Conservation (phyloP, 2,329 filamentous ascomycete genomes). For the Coleophoma crateriformis region DNA sequence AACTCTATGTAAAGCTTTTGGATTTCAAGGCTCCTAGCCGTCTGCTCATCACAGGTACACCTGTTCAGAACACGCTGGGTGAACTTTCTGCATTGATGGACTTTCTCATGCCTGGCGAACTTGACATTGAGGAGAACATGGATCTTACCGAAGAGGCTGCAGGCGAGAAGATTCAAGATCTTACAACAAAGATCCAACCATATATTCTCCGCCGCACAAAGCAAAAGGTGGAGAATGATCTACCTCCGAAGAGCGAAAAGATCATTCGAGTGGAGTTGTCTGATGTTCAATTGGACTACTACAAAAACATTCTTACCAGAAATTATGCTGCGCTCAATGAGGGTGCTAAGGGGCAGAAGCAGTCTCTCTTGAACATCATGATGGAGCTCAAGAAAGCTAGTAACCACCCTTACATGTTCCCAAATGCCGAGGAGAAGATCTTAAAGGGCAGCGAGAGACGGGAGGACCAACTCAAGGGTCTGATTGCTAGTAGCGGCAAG, state of each 20-base stretch:
- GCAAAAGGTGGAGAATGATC: conserved; percentile 92
- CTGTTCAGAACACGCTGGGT: conserved; percentile 93
- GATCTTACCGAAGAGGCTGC: conserved; percentile 78
- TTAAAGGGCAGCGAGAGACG: conserved; percentile 73
- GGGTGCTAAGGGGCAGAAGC: conserved; percentile 84
- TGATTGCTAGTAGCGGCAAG: conserved; percentile 97
- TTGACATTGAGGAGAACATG: conserved; percentile 86
- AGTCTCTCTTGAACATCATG: conserved; percentile 95
- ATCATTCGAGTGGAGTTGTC: conserved; percentile 97
- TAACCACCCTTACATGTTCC: conserved; percentile 98
- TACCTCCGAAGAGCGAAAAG: conserved; percentile 96
- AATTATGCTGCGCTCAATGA: conserved; percentile 95
- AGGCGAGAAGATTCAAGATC: conserved; percentile 77
- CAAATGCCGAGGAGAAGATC: conserved; percentile 85
- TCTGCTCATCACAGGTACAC: conserved; percentile 91
- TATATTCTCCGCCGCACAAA: conserved; percentile 96
- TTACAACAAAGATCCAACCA: conserved; percentile 83
- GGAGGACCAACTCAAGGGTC: conserved; percentile 84
- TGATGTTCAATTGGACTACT: conserved; percentile 94
- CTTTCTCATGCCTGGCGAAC: conserved; percentile 92
- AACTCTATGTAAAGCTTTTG: conserved; percentile 79
- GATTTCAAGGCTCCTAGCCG: conserved; percentile 85
- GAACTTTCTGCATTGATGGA: conserved; percentile 91
- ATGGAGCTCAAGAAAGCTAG: conserved; percentile 99
- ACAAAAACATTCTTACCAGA: conserved; percentile 96